phyloP scores from a whole-genome alignment of 2,329 filamentous ascomycete genomes.

The Claviceps capensis region DNA sequence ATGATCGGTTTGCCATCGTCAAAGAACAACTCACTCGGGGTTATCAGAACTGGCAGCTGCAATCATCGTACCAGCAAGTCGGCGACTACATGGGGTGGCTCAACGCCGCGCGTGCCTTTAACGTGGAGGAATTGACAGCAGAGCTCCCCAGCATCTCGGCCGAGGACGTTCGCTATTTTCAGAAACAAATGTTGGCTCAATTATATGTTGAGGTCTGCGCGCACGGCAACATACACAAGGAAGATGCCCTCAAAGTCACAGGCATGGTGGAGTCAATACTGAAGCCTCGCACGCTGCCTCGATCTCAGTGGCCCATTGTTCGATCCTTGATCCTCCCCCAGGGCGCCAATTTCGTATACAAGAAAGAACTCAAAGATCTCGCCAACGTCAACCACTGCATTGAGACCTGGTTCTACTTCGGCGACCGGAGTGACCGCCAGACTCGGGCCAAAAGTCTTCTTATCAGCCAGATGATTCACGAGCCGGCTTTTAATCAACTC shows the following conservation, averaged over 20 bases:
- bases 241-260: constrained; percentile 77
- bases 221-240: constrained; percentile 88
- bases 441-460: constrained; percentile 67
- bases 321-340: constrained; percentile 65
- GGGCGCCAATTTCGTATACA: constrained; percentile 73
- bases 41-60: constrained; percentile 76
- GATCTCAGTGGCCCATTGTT: constrained; percentile 64
- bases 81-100: constrained; percentile 73
- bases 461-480: constrained; percentile 79
- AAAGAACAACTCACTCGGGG: constrained; percentile 69
- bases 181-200: constrained; percentile 67
- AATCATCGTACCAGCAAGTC: constrained; percentile 82
- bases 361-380: constrained; percentile 67
- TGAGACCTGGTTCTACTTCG: constrained; percentile 62
- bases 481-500: constrained; percentile 87
- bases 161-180: constrained; percentile 63
- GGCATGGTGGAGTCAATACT: constrained; percentile 69
- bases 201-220: constrained; percentile 78
- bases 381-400: constrained; percentile 83
- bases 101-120: constrained; percentile 59
- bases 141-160: constrained; percentile 64
- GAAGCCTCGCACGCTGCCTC: constrained; percentile 58
- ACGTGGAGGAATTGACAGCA: constrained; percentile 65
- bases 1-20: constrained; percentile 83
- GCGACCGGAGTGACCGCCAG: constrained; percentile 52